A percentile compares a stretch with the other conserved stretches of the same genome.
phyloP scores from a whole-genome alignment of 768 basidiomycete species.

The Rickenella mellea region DNA sequence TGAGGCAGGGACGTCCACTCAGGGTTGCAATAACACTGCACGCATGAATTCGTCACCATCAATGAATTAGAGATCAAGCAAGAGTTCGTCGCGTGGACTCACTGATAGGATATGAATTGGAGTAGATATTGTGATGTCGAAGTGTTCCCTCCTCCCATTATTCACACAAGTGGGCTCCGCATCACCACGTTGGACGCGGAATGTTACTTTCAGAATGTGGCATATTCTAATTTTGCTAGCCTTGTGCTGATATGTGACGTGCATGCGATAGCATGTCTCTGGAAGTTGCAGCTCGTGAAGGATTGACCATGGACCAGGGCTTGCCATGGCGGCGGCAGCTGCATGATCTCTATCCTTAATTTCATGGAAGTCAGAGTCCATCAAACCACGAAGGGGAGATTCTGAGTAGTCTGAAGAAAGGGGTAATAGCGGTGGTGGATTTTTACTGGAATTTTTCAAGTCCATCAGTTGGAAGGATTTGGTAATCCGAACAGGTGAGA shows the following conservation, averaged over 20 bases:
- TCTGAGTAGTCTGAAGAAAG: constrained; percentile 59
- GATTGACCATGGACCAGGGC: constrained; percentile 84
- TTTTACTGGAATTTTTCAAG: constrained; percentile 46
- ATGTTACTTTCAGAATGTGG: constrained; percentile 72
- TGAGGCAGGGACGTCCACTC: constrained; percentile 73
- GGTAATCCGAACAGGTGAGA: constrained; percentile 60
- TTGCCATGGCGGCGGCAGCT: constrained; percentile 55
- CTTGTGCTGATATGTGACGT: constrained; percentile 73
- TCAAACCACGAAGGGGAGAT: no score
- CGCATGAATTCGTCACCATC: not conserved
- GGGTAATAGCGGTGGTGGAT: constrained; percentile 62
- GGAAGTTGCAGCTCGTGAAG: constrained; percentile 64
- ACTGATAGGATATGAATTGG: constrained; percentile 86
- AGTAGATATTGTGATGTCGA: constrained; percentile 78
- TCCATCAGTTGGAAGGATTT: constrained; percentile 51
- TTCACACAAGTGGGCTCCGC: constrained; percentile 51
- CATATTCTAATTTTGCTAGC: constrained; percentile 63
- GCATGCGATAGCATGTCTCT: constrained; percentile 43
- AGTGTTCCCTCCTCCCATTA: constrained; percentile 67
- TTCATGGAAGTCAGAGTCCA: constrained; percentile 57
- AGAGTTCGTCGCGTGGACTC: no score
- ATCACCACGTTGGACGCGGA: constrained; percentile 78
- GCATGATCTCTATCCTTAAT: constrained; percentile 38
- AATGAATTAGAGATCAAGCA: no score
- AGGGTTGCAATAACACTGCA: constrained; percentile 77